Conservation (phyloP, 2,329 filamentous ascomycete genomes). For the Aspergillus japonicus region DNA sequence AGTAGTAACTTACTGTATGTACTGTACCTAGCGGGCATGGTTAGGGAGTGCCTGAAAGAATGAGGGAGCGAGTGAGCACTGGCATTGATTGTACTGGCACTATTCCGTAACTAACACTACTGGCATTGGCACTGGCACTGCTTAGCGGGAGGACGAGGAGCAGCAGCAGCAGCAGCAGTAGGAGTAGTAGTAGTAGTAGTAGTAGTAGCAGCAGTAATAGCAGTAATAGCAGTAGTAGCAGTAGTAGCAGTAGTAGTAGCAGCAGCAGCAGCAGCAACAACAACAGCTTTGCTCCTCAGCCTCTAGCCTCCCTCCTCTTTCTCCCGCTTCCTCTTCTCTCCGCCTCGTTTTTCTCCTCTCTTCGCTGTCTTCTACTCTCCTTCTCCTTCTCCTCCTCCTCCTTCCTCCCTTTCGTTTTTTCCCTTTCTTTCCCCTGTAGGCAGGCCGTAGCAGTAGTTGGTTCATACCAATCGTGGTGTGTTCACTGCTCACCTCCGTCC, state of each 20-base stretch:
- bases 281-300: neutral
- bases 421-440: slow-evolving; percentile 12
- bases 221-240: too few species aligned
- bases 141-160: too few species aligned
- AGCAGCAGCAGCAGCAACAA: too few species aligned
- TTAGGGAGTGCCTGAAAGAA: neutral
- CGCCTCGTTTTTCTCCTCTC: slow-evolving; percentile 17
- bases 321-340: slow-evolving; percentile 24
- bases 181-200: too few species aligned
- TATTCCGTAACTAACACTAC: neutral
- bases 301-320: slow-evolving; percentile 20
- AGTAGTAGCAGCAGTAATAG: too few species aligned
- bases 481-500: slow-evolving; percentile 10
- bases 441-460: slow-evolving; percentile 8
- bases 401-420: slow-evolving; percentile 12
- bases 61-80: neutral
- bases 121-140: neutral
- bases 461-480: slow-evolving; percentile 14
- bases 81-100: neutral
- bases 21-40: neutral
- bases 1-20: too few species aligned
- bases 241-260: too few species aligned
- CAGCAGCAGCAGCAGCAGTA: too few species aligned
- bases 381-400: slow-evolving; percentile 17
- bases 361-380: slow-evolving; percentile 15